phyloP scores from a whole-genome alignment of 1,139 yeast genomes.

The Diutina ranongensis region DNA sequence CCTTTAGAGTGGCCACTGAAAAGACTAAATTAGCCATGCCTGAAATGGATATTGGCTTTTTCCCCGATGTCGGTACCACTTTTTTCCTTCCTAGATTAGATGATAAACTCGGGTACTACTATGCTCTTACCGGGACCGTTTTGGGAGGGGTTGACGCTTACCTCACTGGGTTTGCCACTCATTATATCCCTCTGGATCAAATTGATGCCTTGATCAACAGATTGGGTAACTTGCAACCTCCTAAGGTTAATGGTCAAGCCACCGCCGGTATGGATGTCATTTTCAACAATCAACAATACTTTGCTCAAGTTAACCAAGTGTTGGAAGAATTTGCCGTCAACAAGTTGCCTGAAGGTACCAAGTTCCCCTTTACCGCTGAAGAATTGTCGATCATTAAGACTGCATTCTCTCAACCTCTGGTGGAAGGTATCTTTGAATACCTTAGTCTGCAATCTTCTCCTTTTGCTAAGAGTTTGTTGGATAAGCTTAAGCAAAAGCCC shows the following conservation, averaged over 20 bases:
- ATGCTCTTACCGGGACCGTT: slow-evolving; percentile 78
- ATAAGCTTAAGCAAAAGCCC: slow-evolving; percentile 50
- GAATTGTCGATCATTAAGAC: slow-evolving; percentile 54
- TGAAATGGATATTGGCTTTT: slow-evolving; percentile 92
- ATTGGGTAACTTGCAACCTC: slow-evolving; percentile 44
- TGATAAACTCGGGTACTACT: slow-evolving; percentile 72
- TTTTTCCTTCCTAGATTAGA: slow-evolving; percentile 79
- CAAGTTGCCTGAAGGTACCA: slow-evolving; percentile 41
- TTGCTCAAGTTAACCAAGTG: slow-evolving; percentile 52
- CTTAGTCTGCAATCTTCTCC: slow-evolving; percentile 46
- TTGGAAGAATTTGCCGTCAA: slow-evolving; percentile 67
- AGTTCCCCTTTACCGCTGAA: slow-evolving; percentile 45
- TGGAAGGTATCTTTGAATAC: slow-evolving; percentile 51
- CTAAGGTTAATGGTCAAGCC: slow-evolving; percentile 20
- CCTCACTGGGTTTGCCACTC: slow-evolving; percentile 81
- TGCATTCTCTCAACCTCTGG: slow-evolving; percentile 48
- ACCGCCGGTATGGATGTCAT: slow-evolving; percentile 17
- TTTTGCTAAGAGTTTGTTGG: slow-evolving; percentile 54
- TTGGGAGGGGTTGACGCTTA: slow-evolving; percentile 72
- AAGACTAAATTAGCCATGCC: slow-evolving; percentile 94
- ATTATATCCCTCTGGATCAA: slow-evolving; percentile 62
- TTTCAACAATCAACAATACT: slow-evolving; percentile 27
- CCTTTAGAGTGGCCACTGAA: slow-evolving; percentile 88
- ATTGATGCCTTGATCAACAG: slow-evolving; percentile 52
- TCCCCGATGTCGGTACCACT: slow-evolving; percentile 93